These are phyloP conservation scores for Bipolaris victoriae DNA, from an alignment of 2,329 filamentous ascomycete species.

Conservation along the genomic window DNA sequence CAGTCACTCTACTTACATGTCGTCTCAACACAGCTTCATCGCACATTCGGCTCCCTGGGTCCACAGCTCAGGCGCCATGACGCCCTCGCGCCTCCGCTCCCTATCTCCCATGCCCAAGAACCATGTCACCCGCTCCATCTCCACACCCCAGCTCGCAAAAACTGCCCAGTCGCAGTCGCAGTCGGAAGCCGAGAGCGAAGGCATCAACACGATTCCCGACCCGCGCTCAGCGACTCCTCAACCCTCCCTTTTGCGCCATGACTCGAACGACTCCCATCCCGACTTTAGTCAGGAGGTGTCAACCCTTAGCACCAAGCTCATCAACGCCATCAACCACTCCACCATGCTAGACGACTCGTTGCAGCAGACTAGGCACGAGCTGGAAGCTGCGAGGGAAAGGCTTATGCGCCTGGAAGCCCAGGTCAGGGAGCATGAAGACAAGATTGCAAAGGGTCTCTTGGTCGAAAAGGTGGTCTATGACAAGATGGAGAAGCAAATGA, in stretches of 20 bases:
- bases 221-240: slow-evolving; percentile 53
- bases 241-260: slow-evolving; percentile 43
- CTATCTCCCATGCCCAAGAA: slow-evolving; percentile 46
- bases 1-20: slow-evolving; percentile 14
- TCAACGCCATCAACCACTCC: slow-evolving; percentile 96
- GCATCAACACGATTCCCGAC: slow-evolving; percentile 71
- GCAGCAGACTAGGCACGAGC: slow-evolving; percentile 79
- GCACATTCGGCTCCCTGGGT: slow-evolving; percentile 44
- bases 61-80: slow-evolving; percentile 41
- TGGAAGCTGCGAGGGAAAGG: slow-evolving; percentile 73
- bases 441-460: slow-evolving; percentile 75
- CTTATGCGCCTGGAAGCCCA: slow-evolving; percentile 72
- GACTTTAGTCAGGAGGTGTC: slow-evolving; percentile 79
- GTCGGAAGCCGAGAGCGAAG: slow-evolving; percentile 57
- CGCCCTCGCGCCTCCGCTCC: slow-evolving; percentile 46
- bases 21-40: slow-evolving; percentile 37
- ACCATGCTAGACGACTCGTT: slow-evolving; percentile 89
- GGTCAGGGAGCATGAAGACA: slow-evolving; percentile 70
- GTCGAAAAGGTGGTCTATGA: slow-evolving; percentile 78
- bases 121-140: slow-evolving; percentile 48
- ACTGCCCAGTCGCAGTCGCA: slow-evolving; percentile 46
- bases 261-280: slow-evolving; percentile 60
- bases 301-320: slow-evolving; percentile 89
- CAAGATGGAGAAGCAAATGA: slow-evolving; percentile 51
- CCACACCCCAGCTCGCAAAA: slow-evolving; percentile 45